phyloP scores from a whole-genome alignment of 2,329 filamentous ascomycete genomes.

The Cercospora beticola region DNA sequence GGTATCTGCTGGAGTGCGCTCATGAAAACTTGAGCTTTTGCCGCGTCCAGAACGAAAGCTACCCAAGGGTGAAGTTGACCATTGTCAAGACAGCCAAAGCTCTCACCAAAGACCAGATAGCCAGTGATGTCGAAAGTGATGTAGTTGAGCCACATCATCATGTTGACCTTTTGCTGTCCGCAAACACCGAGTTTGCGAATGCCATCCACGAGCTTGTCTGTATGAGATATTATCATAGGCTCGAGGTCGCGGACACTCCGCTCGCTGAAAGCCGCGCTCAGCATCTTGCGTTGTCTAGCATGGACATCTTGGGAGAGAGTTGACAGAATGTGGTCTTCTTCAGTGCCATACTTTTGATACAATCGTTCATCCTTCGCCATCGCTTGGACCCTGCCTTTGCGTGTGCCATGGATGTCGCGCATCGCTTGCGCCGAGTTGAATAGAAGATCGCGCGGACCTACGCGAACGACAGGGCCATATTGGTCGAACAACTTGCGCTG shows the following conservation, averaged over 20 bases:
- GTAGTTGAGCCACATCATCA: not conserved
- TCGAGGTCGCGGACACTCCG: not conserved
- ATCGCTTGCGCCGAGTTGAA: constrained; percentile 44
- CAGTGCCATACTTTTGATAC: not conserved
- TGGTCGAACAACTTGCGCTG: constrained; percentile 35
- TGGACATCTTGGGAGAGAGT: not conserved
- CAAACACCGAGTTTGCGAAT: not conserved
- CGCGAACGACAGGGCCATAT: constrained; percentile 34
- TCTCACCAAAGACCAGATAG: not conserved
- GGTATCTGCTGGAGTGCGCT: not conserved
- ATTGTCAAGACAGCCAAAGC: not conserved
- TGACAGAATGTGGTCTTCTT: not conserved
- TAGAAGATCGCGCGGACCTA: constrained; percentile 33
- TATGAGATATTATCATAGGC: not conserved
- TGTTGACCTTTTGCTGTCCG: not conserved
- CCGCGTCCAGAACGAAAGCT: not conserved
- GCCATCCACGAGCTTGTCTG: not conserved
- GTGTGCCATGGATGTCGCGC: constrained; percentile 47
- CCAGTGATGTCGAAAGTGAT: not conserved
- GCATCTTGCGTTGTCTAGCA: not conserved
- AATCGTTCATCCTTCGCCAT: not conserved
- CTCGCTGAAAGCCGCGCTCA: not conserved
- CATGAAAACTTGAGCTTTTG: not conserved
- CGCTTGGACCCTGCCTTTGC: not conserved
- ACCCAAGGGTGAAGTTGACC: not conserved